Percentiles rank a stretch among this genome's conserved stretches.
These are phyloP conservation scores for Chlamydomonas eustigma DNA, from an alignment of 139 green algal genomes.

Conservation along the genomic window DNA sequence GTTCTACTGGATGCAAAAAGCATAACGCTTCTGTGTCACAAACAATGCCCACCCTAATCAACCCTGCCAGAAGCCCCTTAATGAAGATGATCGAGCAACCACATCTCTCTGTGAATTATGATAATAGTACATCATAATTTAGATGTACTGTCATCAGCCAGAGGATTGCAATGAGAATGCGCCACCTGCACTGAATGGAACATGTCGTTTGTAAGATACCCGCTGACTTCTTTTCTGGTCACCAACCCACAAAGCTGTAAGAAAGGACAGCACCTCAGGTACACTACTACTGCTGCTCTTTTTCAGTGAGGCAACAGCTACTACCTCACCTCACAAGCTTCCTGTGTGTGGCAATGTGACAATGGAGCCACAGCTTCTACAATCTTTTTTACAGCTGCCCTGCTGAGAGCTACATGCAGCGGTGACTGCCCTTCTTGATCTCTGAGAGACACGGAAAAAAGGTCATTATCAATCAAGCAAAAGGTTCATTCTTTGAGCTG, in stretches of 20 bases:
- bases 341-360: background rate
- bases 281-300: too few relatives aligned
- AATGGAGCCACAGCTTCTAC: background rate
- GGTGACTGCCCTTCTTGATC: background rate
- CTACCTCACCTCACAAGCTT: background rate
- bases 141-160: background rate
- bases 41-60: too few relatives aligned
- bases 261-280: background rate
- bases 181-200: background rate
- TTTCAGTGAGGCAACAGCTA: too few relatives aligned
- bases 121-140: too few relatives aligned
- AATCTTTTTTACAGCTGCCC: background rate
- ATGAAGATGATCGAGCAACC: too few relatives aligned
- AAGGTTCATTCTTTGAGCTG: background rate
- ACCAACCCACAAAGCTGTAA: background rate
- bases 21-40: too few relatives aligned
- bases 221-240: background rate
- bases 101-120: too few relatives aligned
- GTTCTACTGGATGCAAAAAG: too few relatives aligned
- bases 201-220: background rate
- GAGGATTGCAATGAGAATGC: background rate
- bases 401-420: background rate
- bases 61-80: too few relatives aligned
- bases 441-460: too few relatives aligned
- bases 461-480: background rate